Base-by-base conservation (phyloP, 352 stramenopile genomes). In the Paralagenidium karlingii region DNA sequence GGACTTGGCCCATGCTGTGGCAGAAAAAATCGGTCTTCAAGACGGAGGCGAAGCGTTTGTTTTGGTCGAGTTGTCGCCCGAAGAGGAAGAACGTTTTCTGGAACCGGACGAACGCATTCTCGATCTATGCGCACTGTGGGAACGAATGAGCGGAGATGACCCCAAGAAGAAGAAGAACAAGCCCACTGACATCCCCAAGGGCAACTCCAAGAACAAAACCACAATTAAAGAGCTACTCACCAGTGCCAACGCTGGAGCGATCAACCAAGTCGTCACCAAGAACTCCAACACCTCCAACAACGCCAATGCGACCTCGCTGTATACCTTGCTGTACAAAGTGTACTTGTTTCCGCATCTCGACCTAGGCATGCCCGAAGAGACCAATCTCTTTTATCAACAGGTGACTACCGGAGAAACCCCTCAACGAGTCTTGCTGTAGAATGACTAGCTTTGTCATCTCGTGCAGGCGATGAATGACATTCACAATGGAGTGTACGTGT, bases 401-500 rank as follows among this genome's bases (percentile, higher is more conserved):
- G n/a, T n/a, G n/a, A n/a, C n/a, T n/a, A n/a, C n/a, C n/a, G n/a
- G n/a, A n/a, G n/a, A n/a, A n/a, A n/a, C n/a, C n/a, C n/a, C n/a
- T n/a, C n/a, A n/a, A n/a, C n/a, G n/a, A n/a, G n/a, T n/a, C n/a
- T n/a, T n/a, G n/a, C n/a, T n/a, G n/a, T n/a, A n/a, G n/a, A n/a
- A n/a, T n/a, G n/a, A n/a, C n/a, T n/a, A n/a, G n/a, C n/a, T n/a
- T n/a, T n/a, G n/a, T n/a, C n/a, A n/a, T n/a, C n/a, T n/a, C n/a
- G 44, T 80, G 15, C 78, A 92, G 45, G 78, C 75, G 2, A 64
- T 80, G 16, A 63, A 80, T 18, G 79, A 88, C 38, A 63, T 89
- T 24, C 45, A 79, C 8, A 58, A 53, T 21, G 59, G 42, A 2
- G 47, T 50, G 40, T 77, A 84, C 27, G 54, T 75, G 3, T 81